Base-by-base conservation (phyloP, 805 yeast genomes). In the Lipomyces lipofer region DNA sequence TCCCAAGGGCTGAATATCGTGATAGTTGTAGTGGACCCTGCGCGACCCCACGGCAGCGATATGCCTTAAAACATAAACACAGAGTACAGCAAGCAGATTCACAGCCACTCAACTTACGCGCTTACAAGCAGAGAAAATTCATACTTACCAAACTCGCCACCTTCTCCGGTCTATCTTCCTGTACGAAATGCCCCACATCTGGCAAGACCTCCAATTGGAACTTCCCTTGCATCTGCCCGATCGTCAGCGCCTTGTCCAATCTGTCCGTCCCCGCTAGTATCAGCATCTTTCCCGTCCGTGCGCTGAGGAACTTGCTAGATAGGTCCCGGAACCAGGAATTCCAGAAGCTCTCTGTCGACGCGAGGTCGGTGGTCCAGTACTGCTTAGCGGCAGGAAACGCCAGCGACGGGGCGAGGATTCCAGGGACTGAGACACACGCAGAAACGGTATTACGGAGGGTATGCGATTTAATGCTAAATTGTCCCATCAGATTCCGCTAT, bases 221-320 rank as follows among this genome's bases (percentile, higher is more conserved):
- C 67, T 74, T 74, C 1, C 99, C 99, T 71, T 91, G 98, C 99
- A 94, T 94, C 70, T 95, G 99, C 0, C 97, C 99, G 48, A 94
- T 83, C 69, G 91, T 89, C 45, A 94, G 74, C 35, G 80, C 80
- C 59, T 85, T 89, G 70, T 94, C 99, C 28, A 95, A 75, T 19
- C 86, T 82, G 62, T 94, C 97, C 49, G 91, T 86, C 2, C 96
- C 96, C 0, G 98, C 95, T 13, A 95, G 71, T 0, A 94, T 76
- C 38, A 94, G 76, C 49, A 94, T 63, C 64, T 89, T 86, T 0
- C 91, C 83, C 0, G 83, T 73, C 0, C 79, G 76, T 1, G 78
- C 71, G 5, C 66, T 44, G 4, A 83, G 74, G 65, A 83, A 83
- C 24, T 66, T 65, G 4, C 69, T 65, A 0, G 96, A 88, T 13